Percentiles rank a stretch among this genome's conserved stretches.
Conservation (phyloP, 139 green algal genomes). For the Pseudopediastrum boryanum region DNA sequence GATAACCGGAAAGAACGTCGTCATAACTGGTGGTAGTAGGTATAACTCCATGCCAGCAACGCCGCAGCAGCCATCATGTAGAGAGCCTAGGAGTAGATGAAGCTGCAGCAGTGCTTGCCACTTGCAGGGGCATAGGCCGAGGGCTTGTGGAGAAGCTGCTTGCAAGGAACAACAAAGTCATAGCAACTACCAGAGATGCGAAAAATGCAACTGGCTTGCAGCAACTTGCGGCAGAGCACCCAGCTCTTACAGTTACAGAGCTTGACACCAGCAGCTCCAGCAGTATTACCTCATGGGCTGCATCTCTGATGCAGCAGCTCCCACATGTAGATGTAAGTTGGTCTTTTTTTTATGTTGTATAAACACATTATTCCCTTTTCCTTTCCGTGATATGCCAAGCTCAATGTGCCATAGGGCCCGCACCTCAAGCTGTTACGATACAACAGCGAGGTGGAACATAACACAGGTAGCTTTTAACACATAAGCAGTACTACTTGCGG, state of each 20-base stretch:
- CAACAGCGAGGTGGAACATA: background rate
- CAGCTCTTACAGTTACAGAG: conserved; percentile 7
- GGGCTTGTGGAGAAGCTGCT: conserved; percentile 39
- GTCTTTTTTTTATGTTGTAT: too few relatives aligned
- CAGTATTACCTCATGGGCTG: conserved; percentile 12
- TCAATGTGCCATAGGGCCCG: background rate
- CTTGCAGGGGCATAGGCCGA: conserved; percentile 21
- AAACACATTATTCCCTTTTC: too few relatives aligned
- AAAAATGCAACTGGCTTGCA: background rate
- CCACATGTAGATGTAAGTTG: conserved; percentile 27
- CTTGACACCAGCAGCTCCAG: conserved; percentile 18
- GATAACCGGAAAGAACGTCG: conserved; percentile 31
- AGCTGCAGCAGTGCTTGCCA: background rate
- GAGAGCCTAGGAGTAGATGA: background rate
- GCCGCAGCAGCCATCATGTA: background rate
- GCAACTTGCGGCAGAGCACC: conserved; percentile 12
- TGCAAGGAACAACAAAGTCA: conserved; percentile 8
- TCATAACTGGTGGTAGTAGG: conserved; percentile 35
- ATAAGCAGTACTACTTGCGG: background rate
- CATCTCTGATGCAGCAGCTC: conserved; percentile 13
- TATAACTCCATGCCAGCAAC: background rate
- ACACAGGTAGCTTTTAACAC: background rate
- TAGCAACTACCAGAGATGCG: conserved; percentile 19
- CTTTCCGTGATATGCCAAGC: background rate
- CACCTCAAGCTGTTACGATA: background rate